Percentiles rank a stretch among this genome's conserved stretches.
These are phyloP conservation scores for Nakataea oryzae DNA, from an alignment of 2,329 filamentous ascomycete genomes.

Conservation along the genomic window DNA sequence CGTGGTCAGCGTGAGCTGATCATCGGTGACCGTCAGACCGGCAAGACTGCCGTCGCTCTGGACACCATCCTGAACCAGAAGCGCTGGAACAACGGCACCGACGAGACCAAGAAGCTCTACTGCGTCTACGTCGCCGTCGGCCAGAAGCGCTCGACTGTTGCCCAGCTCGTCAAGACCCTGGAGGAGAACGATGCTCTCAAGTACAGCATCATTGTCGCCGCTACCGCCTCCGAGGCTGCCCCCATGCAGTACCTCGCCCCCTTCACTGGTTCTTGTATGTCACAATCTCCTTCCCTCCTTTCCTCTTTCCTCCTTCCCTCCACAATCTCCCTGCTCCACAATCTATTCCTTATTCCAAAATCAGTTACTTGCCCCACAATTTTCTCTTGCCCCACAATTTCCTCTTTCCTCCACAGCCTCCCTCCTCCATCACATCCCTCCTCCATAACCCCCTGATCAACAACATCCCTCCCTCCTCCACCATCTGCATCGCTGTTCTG, in stretches of 20 bases:
- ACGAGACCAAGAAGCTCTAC: slow-evolving; percentile 98
- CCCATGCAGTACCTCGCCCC: slow-evolving; percentile 90
- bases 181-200: slow-evolving; percentile 99
- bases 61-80: slow-evolving; percentile 99
- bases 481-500: neutral
- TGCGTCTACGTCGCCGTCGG: slow-evolving; percentile 98
- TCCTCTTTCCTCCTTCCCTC: neutral
- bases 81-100: slow-evolving; percentile 80
- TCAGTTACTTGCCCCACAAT: too few relatives aligned
- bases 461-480: neutral
- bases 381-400: neutral
- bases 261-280: slow-evolving; percentile 60
- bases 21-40: slow-evolving; percentile 99
- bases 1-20: slow-evolving; percentile 99
- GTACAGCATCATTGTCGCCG: slow-evolving; percentile 88
- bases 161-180: slow-evolving; percentile 98
- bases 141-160: slow-evolving; percentile 98
- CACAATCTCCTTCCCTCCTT: neutral
- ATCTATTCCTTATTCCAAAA: too few relatives aligned
- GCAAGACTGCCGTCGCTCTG: slow-evolving; percentile 97
- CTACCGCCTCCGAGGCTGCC: slow-evolving; percentile 93
- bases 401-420: neutral
- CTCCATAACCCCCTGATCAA: neutral
- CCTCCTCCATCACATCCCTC: neutral
- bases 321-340: neutral